These are phyloP conservation scores for Xylaria sp. DNA, from an alignment of 2,329 filamentous ascomycete species.

Conservation along the genomic window DNA sequence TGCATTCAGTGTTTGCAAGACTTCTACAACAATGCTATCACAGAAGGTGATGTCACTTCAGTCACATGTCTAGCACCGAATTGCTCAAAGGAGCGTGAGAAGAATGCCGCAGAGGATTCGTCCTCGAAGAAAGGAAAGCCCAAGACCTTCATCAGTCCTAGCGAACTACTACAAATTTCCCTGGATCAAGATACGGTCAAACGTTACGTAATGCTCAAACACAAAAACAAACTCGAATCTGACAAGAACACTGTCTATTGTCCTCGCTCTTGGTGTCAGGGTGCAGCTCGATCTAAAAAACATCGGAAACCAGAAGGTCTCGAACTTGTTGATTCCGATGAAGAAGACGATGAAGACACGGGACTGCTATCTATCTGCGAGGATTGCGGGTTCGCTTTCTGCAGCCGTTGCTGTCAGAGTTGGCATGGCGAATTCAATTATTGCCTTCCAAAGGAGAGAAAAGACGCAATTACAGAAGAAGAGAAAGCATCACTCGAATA, in stretches of 20 bases:
- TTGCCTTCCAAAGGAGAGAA: conserved; percentile 73
- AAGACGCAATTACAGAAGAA: conserved; percentile 79
- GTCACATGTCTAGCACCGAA: conserved; percentile 83
- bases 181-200: conserved; percentile 77
- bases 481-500: conserved; percentile 90
- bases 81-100: conserved; percentile 73
- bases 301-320: conserved; percentile 76
- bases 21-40: conserved; percentile 90
- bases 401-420: conserved; percentile 72
- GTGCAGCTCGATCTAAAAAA: conserved; percentile 80
- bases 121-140: conserved; percentile 64
- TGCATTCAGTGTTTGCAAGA: conserved; percentile 87
- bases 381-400: conserved; percentile 91
- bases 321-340: conserved; percentile 68
- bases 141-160: conserved; percentile 78
- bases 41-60: conserved; percentile 80
- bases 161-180: conserved; percentile 83
- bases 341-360: conserved; percentile 56
- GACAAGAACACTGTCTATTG: conserved; percentile 95
- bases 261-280: conserved; percentile 91
- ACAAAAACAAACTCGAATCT: conserved; percentile 90
- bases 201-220: conserved; percentile 88
- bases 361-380: conserved; percentile 86
- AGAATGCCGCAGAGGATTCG: conserved; percentile 45
- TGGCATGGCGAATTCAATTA: conserved; percentile 89